Percentiles rank a stretch among this genome's conserved stretches.
These are phyloP conservation scores for Saccharomycopsis capsularis DNA, from an alignment of 805 yeast genomes.

Conservation along the genomic window DNA sequence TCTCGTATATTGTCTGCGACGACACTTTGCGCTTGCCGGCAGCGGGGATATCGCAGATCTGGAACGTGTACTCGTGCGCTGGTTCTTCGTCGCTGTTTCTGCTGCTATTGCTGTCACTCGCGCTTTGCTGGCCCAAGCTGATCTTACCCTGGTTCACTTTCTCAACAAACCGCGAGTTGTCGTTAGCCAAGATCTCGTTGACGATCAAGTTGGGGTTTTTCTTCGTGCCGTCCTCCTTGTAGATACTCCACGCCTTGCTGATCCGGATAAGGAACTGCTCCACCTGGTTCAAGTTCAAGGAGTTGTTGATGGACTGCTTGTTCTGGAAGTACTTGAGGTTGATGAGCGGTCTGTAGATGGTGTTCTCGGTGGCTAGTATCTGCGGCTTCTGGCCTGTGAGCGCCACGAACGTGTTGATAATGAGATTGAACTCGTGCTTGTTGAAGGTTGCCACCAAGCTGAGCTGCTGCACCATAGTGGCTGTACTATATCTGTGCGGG, in stretches of 20 bases:
- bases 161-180: constrained; percentile 1
- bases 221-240: background rate
- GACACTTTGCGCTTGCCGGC: constrained; percentile 62
- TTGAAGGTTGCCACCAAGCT: constrained; percentile 11
- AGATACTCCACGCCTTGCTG: constrained; percentile 10
- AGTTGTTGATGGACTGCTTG: constrained; percentile 11
- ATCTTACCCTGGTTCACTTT: constrained; percentile 1
- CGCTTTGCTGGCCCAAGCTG: background rate
- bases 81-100: background rate
- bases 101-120: background rate
- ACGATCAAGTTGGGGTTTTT: constrained; percentile 18
- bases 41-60: constrained; percentile 64
- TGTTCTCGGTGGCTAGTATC: constrained; percentile 6
- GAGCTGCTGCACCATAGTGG: constrained; percentile 21
- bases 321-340: constrained; percentile 15
- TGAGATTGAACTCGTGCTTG: constrained; percentile 13
- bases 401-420: constrained; percentile 15
- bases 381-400: constrained; percentile 20
- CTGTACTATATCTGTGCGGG: too few species aligned
- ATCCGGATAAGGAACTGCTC: constrained; percentile 16
- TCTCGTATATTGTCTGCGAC: constrained; percentile 61
- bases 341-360: constrained; percentile 14
- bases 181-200: constrained; percentile 17
- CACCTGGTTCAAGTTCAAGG: constrained; percentile 12
- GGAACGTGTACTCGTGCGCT: constrained; percentile 48